phyloP scores from a whole-genome alignment of 2,329 filamentous ascomycete genomes.

The Parascedosporium putredinis region DNA sequence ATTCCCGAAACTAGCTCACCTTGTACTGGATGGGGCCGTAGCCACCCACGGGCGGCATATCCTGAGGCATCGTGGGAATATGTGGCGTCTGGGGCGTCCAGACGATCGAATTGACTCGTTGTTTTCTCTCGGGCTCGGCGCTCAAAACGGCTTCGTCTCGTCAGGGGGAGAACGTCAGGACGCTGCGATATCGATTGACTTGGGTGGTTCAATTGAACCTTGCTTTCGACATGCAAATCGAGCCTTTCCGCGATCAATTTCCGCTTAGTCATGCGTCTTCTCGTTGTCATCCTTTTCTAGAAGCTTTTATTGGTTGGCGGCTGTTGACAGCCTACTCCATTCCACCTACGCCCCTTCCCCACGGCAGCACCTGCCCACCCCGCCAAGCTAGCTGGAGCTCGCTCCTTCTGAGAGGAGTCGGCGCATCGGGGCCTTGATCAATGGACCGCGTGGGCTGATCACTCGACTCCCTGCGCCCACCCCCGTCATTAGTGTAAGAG shows the following conservation, averaged over 20 bases:
- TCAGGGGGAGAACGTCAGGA: neutral
- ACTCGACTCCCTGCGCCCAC: neutral
- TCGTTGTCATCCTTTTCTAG: neutral
- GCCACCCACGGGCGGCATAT: constrained; percentile 91
- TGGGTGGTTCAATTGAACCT: neutral
- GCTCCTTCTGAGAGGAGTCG: too few relatives aligned
- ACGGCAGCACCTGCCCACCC: too few relatives aligned
- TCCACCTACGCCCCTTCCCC: too few relatives aligned
- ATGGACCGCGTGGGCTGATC: neutral
- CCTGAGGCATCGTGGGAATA: constrained; percentile 71
- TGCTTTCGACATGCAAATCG: neutral
- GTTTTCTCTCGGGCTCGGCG: neutral
- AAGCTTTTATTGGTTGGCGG: neutral
- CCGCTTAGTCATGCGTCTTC: constrained; percentile 4
- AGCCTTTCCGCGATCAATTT: neutral
- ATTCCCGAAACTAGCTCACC: constrained; percentile 37
- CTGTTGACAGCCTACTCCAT: neutral
- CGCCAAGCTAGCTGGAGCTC: neutral
- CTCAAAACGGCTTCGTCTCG: too few relatives aligned
- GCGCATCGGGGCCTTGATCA: too few relatives aligned
- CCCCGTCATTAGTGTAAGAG: neutral
- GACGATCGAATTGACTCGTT: neutral
- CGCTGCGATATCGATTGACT: neutral
- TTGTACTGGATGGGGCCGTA: constrained; percentile 97
- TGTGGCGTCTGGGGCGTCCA: neutral